phyloP scores from a whole-genome alignment of 73 alveolate genomes.

The Paramecium tetraurelia region DNA sequence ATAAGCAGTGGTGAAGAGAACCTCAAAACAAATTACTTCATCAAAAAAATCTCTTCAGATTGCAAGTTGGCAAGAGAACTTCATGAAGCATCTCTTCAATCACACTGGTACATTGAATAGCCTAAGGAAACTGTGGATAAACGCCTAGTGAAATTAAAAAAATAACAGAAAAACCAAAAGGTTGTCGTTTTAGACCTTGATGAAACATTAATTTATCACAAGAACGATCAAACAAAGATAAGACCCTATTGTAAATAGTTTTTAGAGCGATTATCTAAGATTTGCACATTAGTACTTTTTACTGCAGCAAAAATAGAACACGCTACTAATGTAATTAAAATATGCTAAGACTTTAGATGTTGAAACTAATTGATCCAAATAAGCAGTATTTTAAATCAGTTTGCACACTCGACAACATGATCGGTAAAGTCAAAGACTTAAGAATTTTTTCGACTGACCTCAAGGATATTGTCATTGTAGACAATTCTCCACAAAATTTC shows the following conservation, averaged over 20 bases:
- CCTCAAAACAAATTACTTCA: neutral
- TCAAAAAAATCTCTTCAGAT: neutral
- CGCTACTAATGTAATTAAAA: neutral
- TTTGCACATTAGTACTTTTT: neutral
- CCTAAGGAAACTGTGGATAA: neutral
- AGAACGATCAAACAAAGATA: neutral
- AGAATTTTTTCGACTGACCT: neutral
- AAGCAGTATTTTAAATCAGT: neutral
- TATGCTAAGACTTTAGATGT: neutral
- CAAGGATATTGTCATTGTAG: neutral
- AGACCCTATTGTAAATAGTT: neutral
- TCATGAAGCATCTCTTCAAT: neutral
- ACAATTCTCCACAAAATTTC: neutral
- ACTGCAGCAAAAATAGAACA: neutral
- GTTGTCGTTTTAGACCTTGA: constrained; percentile 12
- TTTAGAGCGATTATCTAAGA: neutral
- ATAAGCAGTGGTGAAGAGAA: neutral
- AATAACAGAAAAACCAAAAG: neutral
- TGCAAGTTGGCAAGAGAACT: neutral
- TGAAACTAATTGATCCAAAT: constrained; percentile 2
- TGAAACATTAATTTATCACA: neutral
- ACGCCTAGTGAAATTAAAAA: neutral
- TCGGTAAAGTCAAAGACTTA: neutral
- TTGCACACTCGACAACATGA: neutral
- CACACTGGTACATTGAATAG: neutral